Base-by-base conservation (phyloP, 768 basidiomycete species). In the Leucocoprinus sp. region DNA sequence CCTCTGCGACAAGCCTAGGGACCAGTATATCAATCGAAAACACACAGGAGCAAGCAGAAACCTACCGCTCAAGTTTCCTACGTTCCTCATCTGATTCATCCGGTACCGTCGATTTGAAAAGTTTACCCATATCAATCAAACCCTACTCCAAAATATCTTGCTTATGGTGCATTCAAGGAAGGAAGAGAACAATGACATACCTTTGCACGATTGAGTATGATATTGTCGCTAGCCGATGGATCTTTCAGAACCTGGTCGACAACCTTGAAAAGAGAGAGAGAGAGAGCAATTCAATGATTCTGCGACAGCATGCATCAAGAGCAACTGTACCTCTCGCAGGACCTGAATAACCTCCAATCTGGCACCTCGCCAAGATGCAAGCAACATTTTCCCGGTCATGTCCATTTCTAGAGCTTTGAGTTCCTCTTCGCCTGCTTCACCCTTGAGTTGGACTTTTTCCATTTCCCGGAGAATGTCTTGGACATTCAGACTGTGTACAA, bases 361-460 rank as follows among this genome's bases (percentile, higher is more conserved):
- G 2, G 93, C 95, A 11, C 95, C 96, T 48, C 93, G 82, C 96
- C 96, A 99, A 19, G 95, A 95, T 5, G 93, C 95, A 22, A 98
- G 80, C 67, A 98, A 76, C 59, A 96, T 92, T 82, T 91, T 95
- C 38, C 92, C 92, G 1, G 90, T 93, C 50, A 98, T 76, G 57
- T 97, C 93, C 70, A 85, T 82, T 64, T 96, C 95, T 40, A 97
- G 61, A 2, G 86, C 85, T 49, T 80, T 74, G 19, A 95, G 65
- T 61, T 93, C 79, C 42, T 93, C 93, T 58, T 93, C 93, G 8
- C 70, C 78, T 1, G 87, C 67, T 48, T 93, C 90, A n/a, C 91
- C 93, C 57, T 87, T 91, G 19, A 81, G 77, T 60, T 93, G 90
- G 35, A 87, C 68, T 58, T 76, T 84, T 63, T 93, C 87, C 83